Evolutionary conservation across 2,329 filamentous ascomycete species (phyloP).

Genomic region (Aspergillus quadricinctus): DNA sequence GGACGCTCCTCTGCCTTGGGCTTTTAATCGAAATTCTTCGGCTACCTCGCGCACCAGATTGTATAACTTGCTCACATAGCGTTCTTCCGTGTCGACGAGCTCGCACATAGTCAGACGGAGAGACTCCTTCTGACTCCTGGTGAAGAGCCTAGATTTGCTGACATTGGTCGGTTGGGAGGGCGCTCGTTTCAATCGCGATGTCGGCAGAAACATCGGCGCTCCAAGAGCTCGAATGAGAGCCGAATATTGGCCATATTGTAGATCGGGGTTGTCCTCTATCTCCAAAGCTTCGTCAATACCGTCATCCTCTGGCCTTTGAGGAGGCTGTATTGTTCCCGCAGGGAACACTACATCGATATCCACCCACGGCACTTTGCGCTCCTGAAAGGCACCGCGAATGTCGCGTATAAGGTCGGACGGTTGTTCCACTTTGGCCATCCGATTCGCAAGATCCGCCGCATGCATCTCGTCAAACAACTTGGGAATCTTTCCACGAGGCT

Average conservation of each 20-base stretch:
- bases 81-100: slow-evolving; percentile 86
- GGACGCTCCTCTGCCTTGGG: slow-evolving; percentile 52
- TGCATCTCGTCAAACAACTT: slow-evolving; percentile 84
- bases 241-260: slow-evolving; percentile 73
- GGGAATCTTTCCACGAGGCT: slow-evolving; percentile 59
- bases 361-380: slow-evolving; percentile 77
- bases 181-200: slow-evolving; percentile 74
- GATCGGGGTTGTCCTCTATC: slow-evolving; percentile 23
- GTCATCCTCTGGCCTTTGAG: slow-evolving; percentile 56
- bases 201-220: slow-evolving; percentile 80
- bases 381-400: slow-evolving; percentile 70
- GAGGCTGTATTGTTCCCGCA: slow-evolving; percentile 64
- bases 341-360: slow-evolving; percentile 87
- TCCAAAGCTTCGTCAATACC: slow-evolving; percentile 58
- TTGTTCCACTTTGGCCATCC: slow-evolving; percentile 78
- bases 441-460: slow-evolving; percentile 81
- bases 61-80: slow-evolving; percentile 83
- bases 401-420: slow-evolving; percentile 66
- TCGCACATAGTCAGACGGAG: slow-evolving; percentile 86
- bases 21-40: slow-evolving; percentile 70
- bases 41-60: slow-evolving; percentile 79
- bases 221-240: slow-evolving; percentile 75
- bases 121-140: slow-evolving; percentile 75
- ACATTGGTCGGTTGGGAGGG: slow-evolving; percentile 81
- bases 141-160: slow-evolving; percentile 72